Evolutionary conservation across 495 filamentous ascomycete genomes (phyloP).

Genomic region (Daldinia decipiens): DNA sequence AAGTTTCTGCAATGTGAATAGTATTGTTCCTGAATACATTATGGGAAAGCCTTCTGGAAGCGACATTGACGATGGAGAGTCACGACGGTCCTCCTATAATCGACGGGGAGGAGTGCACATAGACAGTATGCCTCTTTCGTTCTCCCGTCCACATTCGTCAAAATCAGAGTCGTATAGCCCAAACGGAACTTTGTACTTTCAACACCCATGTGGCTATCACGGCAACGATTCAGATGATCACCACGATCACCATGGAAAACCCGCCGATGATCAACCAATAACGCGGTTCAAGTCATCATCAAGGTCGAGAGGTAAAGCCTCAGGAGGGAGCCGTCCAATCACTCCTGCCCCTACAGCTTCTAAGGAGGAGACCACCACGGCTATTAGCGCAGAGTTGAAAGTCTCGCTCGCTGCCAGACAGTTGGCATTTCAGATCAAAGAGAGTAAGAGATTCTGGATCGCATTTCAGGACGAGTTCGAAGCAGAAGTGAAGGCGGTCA

Average conservation of each 20-base stretch:
- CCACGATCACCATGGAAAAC: conserved; percentile 5
- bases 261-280: not conserved
- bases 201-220: conserved; percentile 25
- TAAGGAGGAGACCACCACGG: not conserved
- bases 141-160: conserved; percentile 2
- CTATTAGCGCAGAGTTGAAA: conserved; percentile 38
- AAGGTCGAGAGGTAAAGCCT: not conserved
- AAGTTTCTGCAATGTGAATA: not conserved
- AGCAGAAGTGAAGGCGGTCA: conserved; percentile 40
- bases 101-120: conserved; percentile 3
- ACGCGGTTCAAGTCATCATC: conserved; percentile 7
- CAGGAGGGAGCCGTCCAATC: not conserved
- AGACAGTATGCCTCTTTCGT: not conserved
- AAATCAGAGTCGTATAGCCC: conserved; percentile 14
- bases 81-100: conserved; percentile 1
- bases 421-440: conserved; percentile 42
- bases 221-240: conserved; percentile 9
- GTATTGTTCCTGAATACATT: not conserved
- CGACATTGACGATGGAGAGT: not conserved
- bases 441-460: conserved; percentile 45
- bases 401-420: conserved; percentile 42
- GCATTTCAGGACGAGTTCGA: conserved; percentile 46
- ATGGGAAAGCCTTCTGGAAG: conserved; percentile 13
- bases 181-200: conserved; percentile 20
- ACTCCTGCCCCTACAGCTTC: conserved; percentile 44